These are phyloP conservation scores for Lathyrus sativus DNA, from an alignment of 306 rosid species.

Conservation along the genomic window DNA sequence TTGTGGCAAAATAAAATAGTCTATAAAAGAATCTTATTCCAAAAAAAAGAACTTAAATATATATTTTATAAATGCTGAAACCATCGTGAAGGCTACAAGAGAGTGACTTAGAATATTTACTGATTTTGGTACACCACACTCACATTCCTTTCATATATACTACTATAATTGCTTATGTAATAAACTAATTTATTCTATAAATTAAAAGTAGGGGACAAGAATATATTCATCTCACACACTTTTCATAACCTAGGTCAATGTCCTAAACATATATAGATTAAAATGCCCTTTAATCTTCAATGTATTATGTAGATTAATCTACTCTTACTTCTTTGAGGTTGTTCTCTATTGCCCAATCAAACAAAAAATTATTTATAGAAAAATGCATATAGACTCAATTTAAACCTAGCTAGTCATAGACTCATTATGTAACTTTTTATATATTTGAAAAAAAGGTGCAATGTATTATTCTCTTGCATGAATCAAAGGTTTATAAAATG, in stretches of 20 bases:
- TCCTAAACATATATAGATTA: slow-evolving; percentile 39
- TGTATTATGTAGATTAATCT: slow-evolving; percentile 24
- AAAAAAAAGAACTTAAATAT: slow-evolving; percentile 5
- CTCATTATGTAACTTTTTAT: too few relatives aligned
- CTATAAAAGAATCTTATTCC: slow-evolving; percentile 38
- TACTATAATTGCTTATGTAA: background rate
- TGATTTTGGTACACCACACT: slow-evolving; percentile 32
- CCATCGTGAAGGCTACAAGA: slow-evolving; percentile 21
- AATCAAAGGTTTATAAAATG: too few relatives aligned
- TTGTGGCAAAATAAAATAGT: slow-evolving; percentile 23
- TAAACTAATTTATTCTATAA: background rate
- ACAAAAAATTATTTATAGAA: too few relatives aligned
- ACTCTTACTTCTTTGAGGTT: slow-evolving; percentile 28
- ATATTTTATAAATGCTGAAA: slow-evolving; percentile 28
- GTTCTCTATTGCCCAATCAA: slow-evolving; percentile 47
- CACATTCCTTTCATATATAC: slow-evolving; percentile 15
- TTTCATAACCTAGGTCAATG: slow-evolving; percentile 37
- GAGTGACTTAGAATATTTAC: slow-evolving; percentile 38
- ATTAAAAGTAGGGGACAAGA: slow-evolving; percentile 45
- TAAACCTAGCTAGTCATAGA: too few relatives aligned
- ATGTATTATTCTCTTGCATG: too few relatives aligned
- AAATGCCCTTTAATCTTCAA: slow-evolving; percentile 31
- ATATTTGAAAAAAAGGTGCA: too few relatives aligned
- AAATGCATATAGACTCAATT: too few relatives aligned
- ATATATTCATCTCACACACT: slow-evolving; percentile 50